Percentiles rank a stretch among this genome's conserved stretches.
phyloP scores from a whole-genome alignment of 2,329 filamentous ascomycete genomes.

The Graphilbum sp. region DNA sequence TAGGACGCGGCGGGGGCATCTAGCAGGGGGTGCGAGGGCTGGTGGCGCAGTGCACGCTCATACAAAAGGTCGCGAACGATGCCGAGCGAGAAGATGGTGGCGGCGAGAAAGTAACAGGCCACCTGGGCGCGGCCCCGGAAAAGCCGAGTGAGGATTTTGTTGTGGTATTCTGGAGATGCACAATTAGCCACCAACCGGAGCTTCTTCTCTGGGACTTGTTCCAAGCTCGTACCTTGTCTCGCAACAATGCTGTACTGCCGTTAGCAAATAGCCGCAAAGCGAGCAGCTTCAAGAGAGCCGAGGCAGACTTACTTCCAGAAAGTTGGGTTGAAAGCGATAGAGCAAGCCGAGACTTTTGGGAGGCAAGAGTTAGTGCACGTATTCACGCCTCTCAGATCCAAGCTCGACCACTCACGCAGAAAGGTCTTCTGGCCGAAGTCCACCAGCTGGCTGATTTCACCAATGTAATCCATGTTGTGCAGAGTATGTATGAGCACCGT shows the following conservation, averaged over 20 bases:
- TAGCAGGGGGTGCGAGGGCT: constrained; percentile 61
- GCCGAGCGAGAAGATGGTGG: constrained; percentile 80
- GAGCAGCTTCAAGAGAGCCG: too few relatives aligned
- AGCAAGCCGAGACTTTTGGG: constrained; percentile 68
- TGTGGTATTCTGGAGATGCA: constrained; percentile 96
- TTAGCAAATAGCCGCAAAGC: not conserved
- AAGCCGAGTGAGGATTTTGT: constrained; percentile 73
- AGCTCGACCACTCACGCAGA: constrained; percentile 31
- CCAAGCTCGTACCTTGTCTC: constrained; percentile 52
- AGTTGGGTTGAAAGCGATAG: constrained; percentile 91
- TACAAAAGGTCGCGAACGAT: constrained; percentile 79
- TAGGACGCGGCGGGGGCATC: constrained; percentile 40
- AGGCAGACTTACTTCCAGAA: constrained; percentile 79
- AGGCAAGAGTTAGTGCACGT: too few relatives aligned
- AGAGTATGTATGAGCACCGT: not conserved
- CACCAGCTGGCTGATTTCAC: constrained; percentile 22
- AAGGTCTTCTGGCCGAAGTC: constrained; percentile 53
- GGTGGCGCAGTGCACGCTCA: constrained; percentile 62
- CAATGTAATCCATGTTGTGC: constrained; percentile 3
- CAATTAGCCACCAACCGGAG: too few relatives aligned
- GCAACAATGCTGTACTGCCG: constrained; percentile 51
- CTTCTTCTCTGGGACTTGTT: too few relatives aligned
- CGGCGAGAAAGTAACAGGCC: constrained; percentile 81
- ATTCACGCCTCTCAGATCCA: not conserved
- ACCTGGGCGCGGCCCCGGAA: constrained; percentile 62